phyloP scores from a whole-genome alignment of 2,329 filamentous ascomycete genomes.

The Myrmaecium sp. region DNA sequence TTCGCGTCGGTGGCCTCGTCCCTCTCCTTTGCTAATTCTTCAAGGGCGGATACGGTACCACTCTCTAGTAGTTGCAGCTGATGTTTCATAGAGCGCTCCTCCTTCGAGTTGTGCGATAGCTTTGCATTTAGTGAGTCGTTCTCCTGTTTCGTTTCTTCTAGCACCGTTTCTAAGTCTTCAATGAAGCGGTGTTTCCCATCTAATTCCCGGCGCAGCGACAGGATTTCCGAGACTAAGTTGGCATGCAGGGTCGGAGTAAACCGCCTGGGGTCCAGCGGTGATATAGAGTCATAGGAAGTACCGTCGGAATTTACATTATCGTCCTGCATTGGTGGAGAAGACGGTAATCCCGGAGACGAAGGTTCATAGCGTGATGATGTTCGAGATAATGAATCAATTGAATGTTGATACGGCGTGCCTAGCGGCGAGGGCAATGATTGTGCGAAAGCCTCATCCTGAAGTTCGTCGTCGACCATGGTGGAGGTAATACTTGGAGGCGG shows the following conservation, averaged over 20 bases:
- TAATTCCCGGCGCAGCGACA: slow-evolving; percentile 70
- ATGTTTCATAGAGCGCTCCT: slow-evolving; percentile 64
- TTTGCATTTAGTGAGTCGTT: slow-evolving; percentile 52
- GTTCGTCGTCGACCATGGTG: no score
- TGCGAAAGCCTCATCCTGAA: no score
- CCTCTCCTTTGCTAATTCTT: slow-evolving; percentile 68
- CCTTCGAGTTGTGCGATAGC: slow-evolving; percentile 49
- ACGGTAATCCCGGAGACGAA: slow-evolving; percentile 3
- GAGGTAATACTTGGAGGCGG: no score
- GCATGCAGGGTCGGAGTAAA: slow-evolving; percentile 94
- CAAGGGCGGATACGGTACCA: slow-evolving; percentile 69
- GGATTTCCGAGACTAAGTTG: slow-evolving; percentile 84
- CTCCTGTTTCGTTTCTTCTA: slow-evolving; percentile 57
- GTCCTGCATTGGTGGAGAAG: no score
- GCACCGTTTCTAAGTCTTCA: slow-evolving; percentile 59
- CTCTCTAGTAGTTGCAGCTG: slow-evolving; percentile 78
- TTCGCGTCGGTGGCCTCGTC: slow-evolving; percentile 64
- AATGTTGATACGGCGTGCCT: no score
- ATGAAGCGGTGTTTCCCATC: slow-evolving; percentile 81
- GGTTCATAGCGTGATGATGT: no score
- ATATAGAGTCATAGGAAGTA: slow-evolving; percentile 45
- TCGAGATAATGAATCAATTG: slow-evolving; percentile 10
- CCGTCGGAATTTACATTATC: slow-evolving; percentile 33
- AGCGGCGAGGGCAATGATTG: no score
- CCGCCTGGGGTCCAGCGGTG: slow-evolving; percentile 68